A percentile compares a stretch with the other conserved stretches of the same genome.
phyloP scores from a whole-genome alignment of 208 protist species.

The Crithidia thermophila region DNA sequence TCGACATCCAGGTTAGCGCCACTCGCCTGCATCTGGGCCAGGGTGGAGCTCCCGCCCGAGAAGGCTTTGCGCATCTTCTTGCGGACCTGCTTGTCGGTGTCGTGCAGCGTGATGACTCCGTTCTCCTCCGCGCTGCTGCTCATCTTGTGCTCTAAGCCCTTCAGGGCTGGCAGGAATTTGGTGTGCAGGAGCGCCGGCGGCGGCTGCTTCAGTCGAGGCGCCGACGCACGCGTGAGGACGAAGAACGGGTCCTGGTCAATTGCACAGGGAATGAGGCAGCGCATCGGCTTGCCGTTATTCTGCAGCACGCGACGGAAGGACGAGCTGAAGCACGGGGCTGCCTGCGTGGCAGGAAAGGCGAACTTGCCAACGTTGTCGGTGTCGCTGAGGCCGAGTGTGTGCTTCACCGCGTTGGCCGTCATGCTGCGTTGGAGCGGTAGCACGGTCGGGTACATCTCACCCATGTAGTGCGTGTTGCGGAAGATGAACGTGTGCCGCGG shows the following conservation, averaged over 20 bases:
- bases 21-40: slow-evolving; percentile 94
- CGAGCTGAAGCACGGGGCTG: slow-evolving; percentile 95
- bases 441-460: slow-evolving; percentile 96
- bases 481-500: slow-evolving; percentile 99
- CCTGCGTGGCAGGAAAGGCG: slow-evolving; percentile 98
- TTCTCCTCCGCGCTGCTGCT: slow-evolving; percentile 88
- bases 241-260: slow-evolving; percentile 99
- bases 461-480: slow-evolving; percentile 98
- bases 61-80: slow-evolving; percentile 98
- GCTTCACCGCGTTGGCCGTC: slow-evolving; percentile 91
- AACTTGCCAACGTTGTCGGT: slow-evolving; percentile 95
- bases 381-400: slow-evolving; percentile 95
- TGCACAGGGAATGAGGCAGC: slow-evolving; percentile 98
- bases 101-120: slow-evolving; percentile 97
- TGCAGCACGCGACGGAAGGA: slow-evolving; percentile 95
- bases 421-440: slow-evolving; percentile 92
- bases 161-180: slow-evolving; percentile 98
- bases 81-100: slow-evolving; percentile 94
- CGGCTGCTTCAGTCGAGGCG: slow-evolving; percentile 83
- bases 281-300: slow-evolving; percentile 45
- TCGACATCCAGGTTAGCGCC: slow-evolving; percentile 95
- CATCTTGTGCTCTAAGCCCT: slow-evolving; percentile 97
- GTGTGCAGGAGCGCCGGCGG: slow-evolving; percentile 97
- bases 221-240: slow-evolving; percentile 96
- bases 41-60: slow-evolving; percentile 95